phyloP scores from a whole-genome alignment of 495 filamentous ascomycete species.

The Penicillium herquei region DNA sequence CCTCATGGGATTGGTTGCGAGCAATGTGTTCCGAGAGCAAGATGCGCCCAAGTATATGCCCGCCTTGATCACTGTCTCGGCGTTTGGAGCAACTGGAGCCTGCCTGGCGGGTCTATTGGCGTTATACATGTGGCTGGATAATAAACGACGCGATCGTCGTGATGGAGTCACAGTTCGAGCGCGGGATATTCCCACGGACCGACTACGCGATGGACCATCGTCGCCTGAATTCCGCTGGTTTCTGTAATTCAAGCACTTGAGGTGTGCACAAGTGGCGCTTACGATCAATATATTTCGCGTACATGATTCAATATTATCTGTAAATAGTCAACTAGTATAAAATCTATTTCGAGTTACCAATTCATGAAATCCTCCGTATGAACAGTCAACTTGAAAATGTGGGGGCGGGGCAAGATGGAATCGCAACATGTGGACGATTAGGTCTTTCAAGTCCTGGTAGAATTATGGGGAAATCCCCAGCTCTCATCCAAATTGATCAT shows the following conservation, averaged over 20 bases:
- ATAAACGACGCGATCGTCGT: constrained; percentile 57
- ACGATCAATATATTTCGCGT: no score
- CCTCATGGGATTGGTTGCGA: constrained; percentile 69
- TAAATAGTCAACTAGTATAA: no score
- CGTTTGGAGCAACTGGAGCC: constrained; percentile 63
- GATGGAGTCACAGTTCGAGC: constrained; percentile 60
- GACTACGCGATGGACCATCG: constrained; percentile 62
- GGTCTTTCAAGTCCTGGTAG: no score
- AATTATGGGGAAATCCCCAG: no score
- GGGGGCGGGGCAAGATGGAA: no score
- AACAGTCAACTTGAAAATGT: no score
- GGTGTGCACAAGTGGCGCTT: no score
- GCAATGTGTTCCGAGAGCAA: constrained; percentile 65
- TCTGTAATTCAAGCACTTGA: constrained; percentile 3
- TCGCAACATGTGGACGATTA: no score
- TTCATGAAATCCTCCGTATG: no score
- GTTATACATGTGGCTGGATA: constrained; percentile 67
- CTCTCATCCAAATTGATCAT: no score
- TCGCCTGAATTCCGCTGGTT: constrained; percentile 69
- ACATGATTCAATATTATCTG: no score
- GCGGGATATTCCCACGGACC: constrained; percentile 63
- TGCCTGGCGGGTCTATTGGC: constrained; percentile 58
- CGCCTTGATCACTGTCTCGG: constrained; percentile 67
- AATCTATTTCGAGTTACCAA: no score
- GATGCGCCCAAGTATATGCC: constrained; percentile 73